Evolutionary conservation across 2,329 filamentous ascomycete genomes (phyloP).

Genomic region (Trichoderma sp.): DNA sequence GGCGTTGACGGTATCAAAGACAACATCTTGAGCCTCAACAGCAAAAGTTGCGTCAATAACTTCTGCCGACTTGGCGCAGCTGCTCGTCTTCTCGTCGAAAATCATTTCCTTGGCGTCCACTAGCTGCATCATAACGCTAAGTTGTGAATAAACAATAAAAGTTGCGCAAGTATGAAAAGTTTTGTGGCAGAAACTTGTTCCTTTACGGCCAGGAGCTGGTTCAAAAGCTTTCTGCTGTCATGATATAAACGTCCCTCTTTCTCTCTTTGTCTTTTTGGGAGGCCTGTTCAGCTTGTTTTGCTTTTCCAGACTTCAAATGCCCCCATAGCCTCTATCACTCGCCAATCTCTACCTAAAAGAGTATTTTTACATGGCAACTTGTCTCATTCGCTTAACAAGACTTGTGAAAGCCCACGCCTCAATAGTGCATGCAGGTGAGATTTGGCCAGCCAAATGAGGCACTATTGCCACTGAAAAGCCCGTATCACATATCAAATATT

Average conservation of each 20-base stretch:
- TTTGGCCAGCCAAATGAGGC: background rate
- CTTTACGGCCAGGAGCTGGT: background rate
- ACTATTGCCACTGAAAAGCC: background rate
- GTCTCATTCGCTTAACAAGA: background rate
- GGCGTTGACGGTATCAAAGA: background rate
- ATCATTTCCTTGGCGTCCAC: background rate
- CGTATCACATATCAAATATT: background rate
- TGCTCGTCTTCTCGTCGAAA: background rate
- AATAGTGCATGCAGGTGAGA: background rate
- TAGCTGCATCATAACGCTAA: background rate
- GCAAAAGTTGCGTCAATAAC: background rate
- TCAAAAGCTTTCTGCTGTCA: background rate
- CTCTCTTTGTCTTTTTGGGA: no score
- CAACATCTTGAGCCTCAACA: background rate
- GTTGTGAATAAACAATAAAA: background rate
- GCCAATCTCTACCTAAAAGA: background rate
- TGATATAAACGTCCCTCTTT: background rate
- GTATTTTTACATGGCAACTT: background rate
- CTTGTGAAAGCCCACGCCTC: background rate
- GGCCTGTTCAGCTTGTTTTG: background rate
- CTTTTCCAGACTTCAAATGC: background rate
- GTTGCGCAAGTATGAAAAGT: background rate
- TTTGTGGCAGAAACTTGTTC: background rate
- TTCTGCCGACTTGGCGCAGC: background rate
- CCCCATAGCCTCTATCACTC: background rate